Base-by-base conservation (phyloP, 805 yeast species). In the Starmerella kuoi region DNA sequence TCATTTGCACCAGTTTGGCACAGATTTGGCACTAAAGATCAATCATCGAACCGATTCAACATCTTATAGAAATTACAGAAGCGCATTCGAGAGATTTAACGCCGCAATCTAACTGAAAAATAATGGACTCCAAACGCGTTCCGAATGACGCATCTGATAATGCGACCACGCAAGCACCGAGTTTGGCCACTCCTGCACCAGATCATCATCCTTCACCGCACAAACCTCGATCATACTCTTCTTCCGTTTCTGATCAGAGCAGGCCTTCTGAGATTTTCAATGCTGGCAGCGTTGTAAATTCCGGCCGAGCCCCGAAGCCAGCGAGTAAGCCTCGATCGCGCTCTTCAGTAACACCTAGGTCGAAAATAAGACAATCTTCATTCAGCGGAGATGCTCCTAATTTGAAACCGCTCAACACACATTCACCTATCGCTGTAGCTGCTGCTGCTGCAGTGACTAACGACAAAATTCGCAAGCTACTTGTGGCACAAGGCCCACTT, bases 391-490 rank as follows among this genome's bases (percentile, higher is more conserved):
- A 31, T 25, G 37, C 24, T 12, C 33, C 46, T 14, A 25, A 36
- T 24, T n/a, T n/a, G n/a, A 53, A 53, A 34, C 63, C 65, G 32
- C 48, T 61, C 36, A 58, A 58, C 49, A 84, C 95, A 0, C 78
- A 87, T 31, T 79, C 91, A 5, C 94, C 94, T 0, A 83, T 77
- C 46, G 95, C 93, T 1, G 72, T 84, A 37, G 87, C 85, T 7
- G 91, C 91, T 7, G 95, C 95, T 3, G 71, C 80, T 36, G 74
- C 79, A 52, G 86, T 86, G 22, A 85, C 95, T 0, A 81, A 94
- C 5, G 73, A 77, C 38, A 71, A 84, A 53, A 65, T 86, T 44
- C 83, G 93, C 19, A 70, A 70, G 26, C 62, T 87, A 40, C 66
- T 86, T 42, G 62, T 76, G 32, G 61, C 72, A 28, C 81, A 81